Evolutionary conservation across 177 flowering plant species (phyloP).

Genomic region (Vitis hybrid): DNA sequence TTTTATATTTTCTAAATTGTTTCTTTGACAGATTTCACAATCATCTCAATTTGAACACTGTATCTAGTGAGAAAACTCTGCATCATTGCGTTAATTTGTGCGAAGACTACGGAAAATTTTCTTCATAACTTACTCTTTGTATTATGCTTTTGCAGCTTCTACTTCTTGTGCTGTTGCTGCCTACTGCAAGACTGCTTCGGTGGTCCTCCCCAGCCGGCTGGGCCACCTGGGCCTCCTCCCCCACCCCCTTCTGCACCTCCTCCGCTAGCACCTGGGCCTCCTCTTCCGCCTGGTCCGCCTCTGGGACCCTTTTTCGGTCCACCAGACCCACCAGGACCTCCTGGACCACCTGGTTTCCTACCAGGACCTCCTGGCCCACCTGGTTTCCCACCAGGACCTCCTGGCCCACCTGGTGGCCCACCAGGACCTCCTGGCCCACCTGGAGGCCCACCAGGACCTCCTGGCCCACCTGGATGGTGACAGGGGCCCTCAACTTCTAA

Average conservation of each 20-base stretch:
- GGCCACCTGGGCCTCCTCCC: slow-evolving; percentile 12
- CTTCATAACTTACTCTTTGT: background rate
- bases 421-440: background rate
- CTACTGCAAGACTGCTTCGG: slow-evolving; percentile 35
- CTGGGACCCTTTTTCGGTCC: slow-evolving; percentile 11
- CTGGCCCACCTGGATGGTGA: background rate
- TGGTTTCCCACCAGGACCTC: background rate
- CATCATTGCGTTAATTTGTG: background rate
- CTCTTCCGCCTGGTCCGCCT: slow-evolving; percentile 7
- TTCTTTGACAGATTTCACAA: no score
- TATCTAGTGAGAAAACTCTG: background rate
- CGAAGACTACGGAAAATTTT: no score
- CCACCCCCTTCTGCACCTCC: slow-evolving; percentile 5
- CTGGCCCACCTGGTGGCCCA: background rate
- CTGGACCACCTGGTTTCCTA: slow-evolving; percentile 4
- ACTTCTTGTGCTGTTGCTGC: slow-evolving; percentile 40
- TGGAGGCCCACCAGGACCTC: background rate
- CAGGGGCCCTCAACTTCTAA: no score
- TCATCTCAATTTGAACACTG: background rate
- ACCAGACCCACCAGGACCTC: slow-evolving; percentile 4
- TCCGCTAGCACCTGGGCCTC: slow-evolving; percentile 4
- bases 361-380: slow-evolving; percentile 2
- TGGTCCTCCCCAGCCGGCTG: slow-evolving; percentile 13
- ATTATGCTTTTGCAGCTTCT: slow-evolving; percentile 20
- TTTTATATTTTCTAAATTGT: no score